Conservation (phyloP, 768 basidiomycete genomes). For the Nidula microcarpa region DNA sequence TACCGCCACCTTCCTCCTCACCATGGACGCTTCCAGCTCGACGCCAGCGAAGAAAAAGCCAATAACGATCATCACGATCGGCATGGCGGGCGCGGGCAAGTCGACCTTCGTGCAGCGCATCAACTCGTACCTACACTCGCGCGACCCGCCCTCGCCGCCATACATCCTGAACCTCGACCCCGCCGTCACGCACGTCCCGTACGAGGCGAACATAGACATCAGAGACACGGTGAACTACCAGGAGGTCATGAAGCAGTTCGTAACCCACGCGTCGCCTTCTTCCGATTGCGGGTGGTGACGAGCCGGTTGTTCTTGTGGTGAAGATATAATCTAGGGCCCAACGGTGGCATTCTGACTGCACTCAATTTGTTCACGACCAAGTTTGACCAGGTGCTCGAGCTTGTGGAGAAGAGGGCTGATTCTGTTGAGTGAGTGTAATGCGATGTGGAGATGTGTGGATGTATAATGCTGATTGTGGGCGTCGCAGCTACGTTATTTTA, state of each 20-base stretch:
- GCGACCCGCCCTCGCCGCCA: conserved; percentile 63
- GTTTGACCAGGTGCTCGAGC: conserved; percentile 91
- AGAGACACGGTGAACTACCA: conserved; percentile 96
- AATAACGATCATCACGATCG: conserved; percentile 84
- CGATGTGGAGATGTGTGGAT: neutral
- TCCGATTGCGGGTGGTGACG: neutral
- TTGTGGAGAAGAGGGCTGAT: conserved; percentile 90
- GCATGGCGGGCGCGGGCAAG: conserved; percentile 97
- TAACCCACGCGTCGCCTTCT: conserved; percentile 22
- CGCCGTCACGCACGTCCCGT: conserved; percentile 87
- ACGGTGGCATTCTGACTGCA: conserved; percentile 96
- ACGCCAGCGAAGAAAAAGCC: conserved; percentile 51
- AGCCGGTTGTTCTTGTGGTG: conserved; percentile 3
- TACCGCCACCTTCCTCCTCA: neutral
- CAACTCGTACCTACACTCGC: conserved; percentile 84
- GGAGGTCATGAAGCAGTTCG: conserved; percentile 99
- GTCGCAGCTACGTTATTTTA: conserved; percentile 80
- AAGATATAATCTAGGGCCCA: conserved; percentile 98
- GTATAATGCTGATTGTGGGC: conserved; percentile 1
- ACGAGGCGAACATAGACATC: conserved; percentile 97
- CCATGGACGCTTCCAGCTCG: conserved; percentile 2
- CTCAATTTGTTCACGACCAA: conserved; percentile 98
- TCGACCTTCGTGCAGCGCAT: conserved; percentile 96
- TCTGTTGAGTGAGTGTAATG: conserved; percentile 70
- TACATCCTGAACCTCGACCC: conserved; percentile 99